Percentiles rank a stretch among this genome's conserved stretches.
phyloP scores from a whole-genome alignment of 1,284 basidiomycete genomes.

The Trichosporon sp. region DNA sequence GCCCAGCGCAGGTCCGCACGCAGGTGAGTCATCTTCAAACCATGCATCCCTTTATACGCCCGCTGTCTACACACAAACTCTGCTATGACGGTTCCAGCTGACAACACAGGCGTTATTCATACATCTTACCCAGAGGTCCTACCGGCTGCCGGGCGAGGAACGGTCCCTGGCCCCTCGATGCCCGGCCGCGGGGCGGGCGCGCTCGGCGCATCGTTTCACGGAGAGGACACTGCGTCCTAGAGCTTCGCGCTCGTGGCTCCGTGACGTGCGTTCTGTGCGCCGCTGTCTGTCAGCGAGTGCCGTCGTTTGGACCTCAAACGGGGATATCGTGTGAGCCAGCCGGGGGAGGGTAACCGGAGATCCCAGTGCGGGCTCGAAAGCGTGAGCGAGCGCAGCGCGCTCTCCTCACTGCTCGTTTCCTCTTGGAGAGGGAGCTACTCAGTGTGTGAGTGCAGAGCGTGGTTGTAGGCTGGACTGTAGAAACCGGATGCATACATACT shows the following conservation, averaged over 20 bases:
- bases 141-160: conserved; percentile 8
- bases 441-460: too few species aligned
- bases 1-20: conserved; percentile 18
- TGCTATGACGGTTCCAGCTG: not conserved
- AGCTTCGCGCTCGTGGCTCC: conserved; percentile 28
- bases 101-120: conserved; percentile 1
- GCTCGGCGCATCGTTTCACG: conserved; percentile 16
- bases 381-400: not conserved
- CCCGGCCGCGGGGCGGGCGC: conserved; percentile 2
- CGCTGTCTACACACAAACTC: not conserved
- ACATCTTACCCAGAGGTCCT: conserved; percentile 9
- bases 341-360: conserved; percentile 29
- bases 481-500: conserved; percentile 6
- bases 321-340: conserved; percentile 12
- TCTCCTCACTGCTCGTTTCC: not conserved
- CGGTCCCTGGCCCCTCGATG: conserved; percentile 2
- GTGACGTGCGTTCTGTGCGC: conserved; percentile 18
- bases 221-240: conserved; percentile 26
- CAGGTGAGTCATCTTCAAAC: not conserved
- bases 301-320: not conserved
- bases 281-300: conserved; percentile 9
- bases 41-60: not conserved
- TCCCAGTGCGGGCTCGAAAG: conserved; percentile 18
- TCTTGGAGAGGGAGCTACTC: too few species aligned
- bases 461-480: not conserved